Evolutionary conservation across 2,329 filamentous ascomycete species (phyloP).

Genomic region (Xylaria sp.): DNA sequence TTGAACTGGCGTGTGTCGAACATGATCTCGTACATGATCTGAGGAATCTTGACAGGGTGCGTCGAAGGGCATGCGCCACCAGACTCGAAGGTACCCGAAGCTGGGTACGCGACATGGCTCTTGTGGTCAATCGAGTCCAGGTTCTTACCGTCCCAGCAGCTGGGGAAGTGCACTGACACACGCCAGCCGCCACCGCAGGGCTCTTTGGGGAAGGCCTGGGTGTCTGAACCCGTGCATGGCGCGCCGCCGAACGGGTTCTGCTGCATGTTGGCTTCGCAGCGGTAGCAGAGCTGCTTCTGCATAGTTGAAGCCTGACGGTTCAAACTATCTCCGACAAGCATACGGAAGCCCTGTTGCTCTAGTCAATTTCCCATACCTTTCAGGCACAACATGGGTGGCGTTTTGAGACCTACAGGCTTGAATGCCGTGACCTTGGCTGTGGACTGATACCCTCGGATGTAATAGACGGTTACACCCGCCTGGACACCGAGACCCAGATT

Average conservation of each 20-base stretch:
- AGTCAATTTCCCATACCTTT: constrained; percentile 6
- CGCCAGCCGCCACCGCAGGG: constrained; percentile 48
- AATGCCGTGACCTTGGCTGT: constrained; percentile 48
- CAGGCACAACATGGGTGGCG: not conserved
- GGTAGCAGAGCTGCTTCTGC: constrained; percentile 48
- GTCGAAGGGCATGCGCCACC: constrained; percentile 47
- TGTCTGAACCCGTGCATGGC: constrained; percentile 49
- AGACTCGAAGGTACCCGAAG: constrained; percentile 47
- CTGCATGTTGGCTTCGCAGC: constrained; percentile 49
- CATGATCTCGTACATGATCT: constrained; percentile 58
- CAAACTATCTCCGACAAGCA: constrained; percentile 48
- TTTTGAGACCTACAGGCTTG: constrained; percentile 43
- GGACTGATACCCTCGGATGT: constrained; percentile 49
- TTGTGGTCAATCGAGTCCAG: constrained; percentile 51
- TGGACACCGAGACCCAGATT: constrained; percentile 48
- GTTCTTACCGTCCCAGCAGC: constrained; percentile 52
- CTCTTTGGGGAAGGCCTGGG: constrained; percentile 45
- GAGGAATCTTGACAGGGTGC: constrained; percentile 51
- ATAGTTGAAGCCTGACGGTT: constrained; percentile 46
- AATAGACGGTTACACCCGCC: constrained; percentile 50
- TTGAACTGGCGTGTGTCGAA: constrained; percentile 53
- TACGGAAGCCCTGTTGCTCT: constrained; percentile 48
- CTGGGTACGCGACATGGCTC: constrained; percentile 48
- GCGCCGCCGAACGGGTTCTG: constrained; percentile 50
- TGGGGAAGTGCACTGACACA: constrained; percentile 48